phyloP scores from a whole-genome alignment of 495 filamentous ascomycete genomes.

The Neurospora terricola region DNA sequence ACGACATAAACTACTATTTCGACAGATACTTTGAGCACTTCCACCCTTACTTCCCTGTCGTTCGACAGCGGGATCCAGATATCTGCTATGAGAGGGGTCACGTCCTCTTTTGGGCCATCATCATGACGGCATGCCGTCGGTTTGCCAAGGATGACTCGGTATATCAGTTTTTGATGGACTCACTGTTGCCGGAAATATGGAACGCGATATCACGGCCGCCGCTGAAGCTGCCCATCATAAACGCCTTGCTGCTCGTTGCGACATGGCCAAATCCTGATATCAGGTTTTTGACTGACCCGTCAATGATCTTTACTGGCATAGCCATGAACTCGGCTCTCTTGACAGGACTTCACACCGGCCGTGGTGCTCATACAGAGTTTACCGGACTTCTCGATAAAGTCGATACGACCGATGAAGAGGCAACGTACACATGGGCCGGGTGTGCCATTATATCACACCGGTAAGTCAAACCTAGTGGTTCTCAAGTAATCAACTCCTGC shows the following conservation, averaged over 20 bases:
- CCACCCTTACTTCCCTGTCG: conserved; percentile 35
- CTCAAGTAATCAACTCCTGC: too few species aligned
- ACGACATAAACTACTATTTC: conserved; percentile 38
- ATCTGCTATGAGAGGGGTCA: conserved; percentile 27
- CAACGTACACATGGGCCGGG: conserved; percentile 34
- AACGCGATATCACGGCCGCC: conserved; percentile 23
- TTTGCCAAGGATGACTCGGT: conserved; percentile 32
- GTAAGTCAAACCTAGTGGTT: too few species aligned
- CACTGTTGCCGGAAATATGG: conserved; percentile 29
- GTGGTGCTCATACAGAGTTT: conserved; percentile 31
- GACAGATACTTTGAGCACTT: conserved; percentile 34
- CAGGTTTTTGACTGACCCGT: conserved; percentile 34
- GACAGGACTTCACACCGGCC: conserved; percentile 33
- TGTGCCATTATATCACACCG: conserved; percentile 35
- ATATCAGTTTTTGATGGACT: conserved; percentile 29
- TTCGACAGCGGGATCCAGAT: conserved; percentile 29
- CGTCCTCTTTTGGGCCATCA: conserved; percentile 36
- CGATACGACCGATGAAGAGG: conserved; percentile 33
- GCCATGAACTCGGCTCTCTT: conserved; percentile 30
- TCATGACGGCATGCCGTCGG: conserved; percentile 32
- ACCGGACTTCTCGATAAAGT: conserved; percentile 20
- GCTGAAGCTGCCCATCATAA: conserved; percentile 28
- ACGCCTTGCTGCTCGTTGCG: conserved; percentile 32
- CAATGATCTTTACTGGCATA: conserved; percentile 28
- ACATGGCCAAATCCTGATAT: conserved; percentile 32